Base-by-base conservation (phyloP, 2,329 filamentous ascomycete genomes). In the Daldinia sp. region DNA sequence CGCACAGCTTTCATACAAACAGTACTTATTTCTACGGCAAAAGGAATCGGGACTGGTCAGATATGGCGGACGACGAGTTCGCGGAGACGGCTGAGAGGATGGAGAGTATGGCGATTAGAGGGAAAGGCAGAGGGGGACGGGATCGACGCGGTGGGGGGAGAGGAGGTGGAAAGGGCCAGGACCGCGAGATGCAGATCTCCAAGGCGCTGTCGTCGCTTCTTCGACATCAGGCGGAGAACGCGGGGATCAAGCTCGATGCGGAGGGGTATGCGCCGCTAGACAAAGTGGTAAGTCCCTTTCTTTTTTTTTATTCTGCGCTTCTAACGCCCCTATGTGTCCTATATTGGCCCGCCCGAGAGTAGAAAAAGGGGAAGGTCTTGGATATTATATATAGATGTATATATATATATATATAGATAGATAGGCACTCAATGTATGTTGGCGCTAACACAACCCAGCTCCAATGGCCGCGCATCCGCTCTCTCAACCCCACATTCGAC, bases 401-500 rank as follows among this genome's bases (percentile, higher is more conserved):
- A n/a, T n/a, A n/a, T n/a, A n/a, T n/a, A n/a, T n/a, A n/a, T n/a
- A n/a, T n/a, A n/a, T n/a, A n/a, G n/a, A n/a, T n/a, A n/a, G n/a
- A n/a, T 30, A 9, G 30, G 3, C 4, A 33, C 7, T 6, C 30
- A 4, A 5, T 5, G 30, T 6, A 33, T 33, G 7, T 33, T 33
- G 20, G 35, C 18, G 12, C 20, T 51, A 55, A 64, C 55, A 39
- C 35, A 13, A 39, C 26, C 63, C 15, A 88, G 86, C 80, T 89
- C 48, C 79, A 81, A 68, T 89, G 85, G 83, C 82, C 81, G 0
- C 85, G 86, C 7, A 74, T 98, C 61, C 88, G 87, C 70, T 88
- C 87, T 3, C 84, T 97, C 9, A 85, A 92, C 68, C 87, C 92
- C n/a, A 92, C 91, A 0, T 87, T 97, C 64, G 81, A 85, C 2